A percentile compares a stretch with the other conserved stretches of the same genome.
Evolutionary conservation across 1,284 basidiomycete genomes (phyloP).

Genomic region (Leucoagaricus sp.): DNA sequence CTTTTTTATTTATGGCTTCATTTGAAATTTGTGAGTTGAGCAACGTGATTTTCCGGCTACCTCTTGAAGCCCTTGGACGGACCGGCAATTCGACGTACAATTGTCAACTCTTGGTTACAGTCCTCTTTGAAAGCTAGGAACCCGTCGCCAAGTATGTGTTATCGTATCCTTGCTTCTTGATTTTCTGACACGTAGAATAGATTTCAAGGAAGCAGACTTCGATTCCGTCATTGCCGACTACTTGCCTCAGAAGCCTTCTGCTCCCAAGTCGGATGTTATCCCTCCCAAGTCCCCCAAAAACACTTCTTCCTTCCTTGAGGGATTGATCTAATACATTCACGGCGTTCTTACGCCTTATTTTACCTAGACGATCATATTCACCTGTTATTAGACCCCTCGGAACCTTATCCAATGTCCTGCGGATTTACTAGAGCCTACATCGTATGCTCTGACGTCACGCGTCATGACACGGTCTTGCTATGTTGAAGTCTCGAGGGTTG

Average conservation of each 20-base stretch:
- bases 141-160: slow-evolving; percentile 46
- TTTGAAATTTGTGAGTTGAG: slow-evolving; percentile 3
- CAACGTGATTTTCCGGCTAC: slow-evolving; percentile 7
- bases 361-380: slow-evolving; percentile 2
- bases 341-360: background rate
- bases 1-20: background rate
- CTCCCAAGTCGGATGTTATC: slow-evolving; percentile 7
- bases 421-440: too few relatives aligned
- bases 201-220: slow-evolving; percentile 50
- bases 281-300: slow-evolving; percentile 18
- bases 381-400: background rate
- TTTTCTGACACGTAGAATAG: slow-evolving; percentile 25
- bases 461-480: too few relatives aligned
- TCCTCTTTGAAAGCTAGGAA: slow-evolving; percentile 56
- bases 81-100: slow-evolving; percentile 66
- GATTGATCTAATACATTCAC: slow-evolving; percentile 17
- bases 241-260: slow-evolving; percentile 39
- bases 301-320: slow-evolving; percentile 25
- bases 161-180: background rate
- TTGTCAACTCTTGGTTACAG: slow-evolving; percentile 69
- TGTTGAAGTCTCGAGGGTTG: too few relatives aligned
- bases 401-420: background rate
- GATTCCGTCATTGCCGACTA: slow-evolving; percentile 76
- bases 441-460: too few relatives aligned
- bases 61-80: slow-evolving; percentile 62